These are phyloP conservation scores for Meripilus lineatus DNA, from an alignment of 1,284 basidiomycete species.

Conservation along the genomic window DNA sequence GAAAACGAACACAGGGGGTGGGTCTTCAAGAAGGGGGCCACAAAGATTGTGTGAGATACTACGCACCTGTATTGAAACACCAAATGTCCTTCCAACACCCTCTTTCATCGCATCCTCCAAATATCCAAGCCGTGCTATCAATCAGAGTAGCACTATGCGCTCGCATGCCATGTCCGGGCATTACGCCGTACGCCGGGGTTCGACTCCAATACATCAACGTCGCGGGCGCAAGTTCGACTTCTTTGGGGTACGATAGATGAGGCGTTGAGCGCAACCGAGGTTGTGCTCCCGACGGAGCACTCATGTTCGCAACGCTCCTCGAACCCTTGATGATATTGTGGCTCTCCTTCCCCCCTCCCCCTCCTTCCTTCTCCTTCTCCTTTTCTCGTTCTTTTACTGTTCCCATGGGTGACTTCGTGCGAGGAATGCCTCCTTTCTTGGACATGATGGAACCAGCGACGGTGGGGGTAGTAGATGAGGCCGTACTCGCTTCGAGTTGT, in stretches of 20 bases:
- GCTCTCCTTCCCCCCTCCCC: slow-evolving; percentile 7
- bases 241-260: slow-evolving; percentile 51
- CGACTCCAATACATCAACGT: slow-evolving; percentile 84
- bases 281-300: slow-evolving; percentile 9
- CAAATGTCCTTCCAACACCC: slow-evolving; percentile 76
- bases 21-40: slow-evolving; percentile 3
- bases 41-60: background rate
- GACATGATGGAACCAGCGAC: background rate
- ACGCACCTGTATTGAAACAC: slow-evolving; percentile 80
- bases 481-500: slow-evolving; percentile 5
- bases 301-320: slow-evolving; percentile 4
- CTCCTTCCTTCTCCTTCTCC: slow-evolving; percentile 12
- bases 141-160: slow-evolving; percentile 85
- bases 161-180: slow-evolving; percentile 73
- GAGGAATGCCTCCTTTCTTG: slow-evolving; percentile 1
- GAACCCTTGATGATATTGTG: slow-evolving; percentile 4
- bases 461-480: slow-evolving; percentile 2
- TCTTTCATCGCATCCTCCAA: slow-evolving; percentile 85
- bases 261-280: slow-evolving; percentile 28
- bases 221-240: slow-evolving; percentile 48
- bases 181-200: slow-evolving; percentile 72
- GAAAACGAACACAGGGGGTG: too few relatives aligned
- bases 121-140: slow-evolving; percentile 80
- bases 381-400: slow-evolving; percentile 11
- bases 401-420: slow-evolving; percentile 10